These are phyloP conservation scores for Pachysandra terminalis DNA, from an alignment of 164 flowering plant genomes.

Conservation along the genomic window DNA sequence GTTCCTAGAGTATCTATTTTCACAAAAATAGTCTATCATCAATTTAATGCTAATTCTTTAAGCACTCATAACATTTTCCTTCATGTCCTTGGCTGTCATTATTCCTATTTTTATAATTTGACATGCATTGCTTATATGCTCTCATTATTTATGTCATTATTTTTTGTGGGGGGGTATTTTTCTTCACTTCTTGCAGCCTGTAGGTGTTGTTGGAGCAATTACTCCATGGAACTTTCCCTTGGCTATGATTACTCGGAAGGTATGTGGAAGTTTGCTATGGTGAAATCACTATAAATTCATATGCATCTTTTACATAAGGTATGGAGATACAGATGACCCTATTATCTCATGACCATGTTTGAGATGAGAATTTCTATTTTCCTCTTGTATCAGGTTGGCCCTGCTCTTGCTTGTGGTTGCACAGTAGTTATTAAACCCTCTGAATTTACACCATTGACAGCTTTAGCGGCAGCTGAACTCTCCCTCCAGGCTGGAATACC, in stretches of 20 bases:
- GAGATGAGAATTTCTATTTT: constrained; percentile 5
- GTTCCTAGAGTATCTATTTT: too few species aligned
- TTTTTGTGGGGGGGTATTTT: background rate
- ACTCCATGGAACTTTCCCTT: constrained; percentile 98
- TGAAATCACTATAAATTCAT: background rate
- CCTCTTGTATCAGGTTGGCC: constrained; percentile 66
- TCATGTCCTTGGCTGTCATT: too few species aligned
- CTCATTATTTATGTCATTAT: background rate
- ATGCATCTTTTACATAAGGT: background rate
- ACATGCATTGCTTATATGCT: too few species aligned
- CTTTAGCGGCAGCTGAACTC: constrained; percentile 96
- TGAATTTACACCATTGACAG: constrained; percentile 93
- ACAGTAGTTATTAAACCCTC: constrained; percentile 97
- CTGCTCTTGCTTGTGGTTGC: constrained; percentile 99
- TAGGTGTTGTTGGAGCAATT: constrained; percentile 97
- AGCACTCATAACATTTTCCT: too few species aligned
- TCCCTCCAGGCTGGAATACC: constrained; percentile 97
- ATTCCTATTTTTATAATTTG: too few species aligned
- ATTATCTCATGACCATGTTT: background rate
- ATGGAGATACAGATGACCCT: background rate
- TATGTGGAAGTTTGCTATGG: constrained; percentile 13
- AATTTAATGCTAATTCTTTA: too few species aligned
- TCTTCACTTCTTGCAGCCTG: constrained; percentile 61
- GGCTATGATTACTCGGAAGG: constrained; percentile 99
- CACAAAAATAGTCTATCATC: too few species aligned